phyloP scores from a whole-genome alignment of 768 basidiomycete species.

The Megacollybia marginata region DNA sequence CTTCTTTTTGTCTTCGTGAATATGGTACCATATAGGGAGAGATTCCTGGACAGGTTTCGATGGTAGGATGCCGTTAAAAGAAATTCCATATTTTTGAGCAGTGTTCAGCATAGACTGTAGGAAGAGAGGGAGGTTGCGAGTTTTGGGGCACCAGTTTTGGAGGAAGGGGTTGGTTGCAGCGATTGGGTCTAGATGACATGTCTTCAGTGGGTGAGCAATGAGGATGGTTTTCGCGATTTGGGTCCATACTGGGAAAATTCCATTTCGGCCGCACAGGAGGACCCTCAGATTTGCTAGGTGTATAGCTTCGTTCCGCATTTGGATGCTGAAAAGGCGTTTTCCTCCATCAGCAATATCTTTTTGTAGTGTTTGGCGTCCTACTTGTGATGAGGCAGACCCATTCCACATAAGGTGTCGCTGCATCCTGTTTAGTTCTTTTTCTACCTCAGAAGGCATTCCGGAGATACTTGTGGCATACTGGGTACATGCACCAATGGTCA shows the following conservation, averaged over 20 bases:
- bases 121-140: background rate
- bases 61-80: background rate
- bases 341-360: background rate
- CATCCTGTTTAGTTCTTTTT: background rate
- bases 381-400: background rate
- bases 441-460: conserved; percentile 8
- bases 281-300: background rate
- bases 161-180: background rate
- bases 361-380: background rate
- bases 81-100: background rate
- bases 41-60: background rate
- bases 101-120: background rate
- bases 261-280: background rate
- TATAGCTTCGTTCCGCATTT: background rate
- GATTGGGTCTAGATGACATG: too few species aligned
- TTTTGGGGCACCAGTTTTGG: background rate
- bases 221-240: background rate
- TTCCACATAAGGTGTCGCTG: conserved; percentile 1
- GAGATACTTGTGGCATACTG: conserved; percentile 7
- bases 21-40: background rate
- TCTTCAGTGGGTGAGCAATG: background rate
- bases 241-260: background rate
- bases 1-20: background rate
- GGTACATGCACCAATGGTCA: conserved; percentile 2
- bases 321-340: background rate